Base-by-base conservation (phyloP, 116 monocot genomes). In the Cymodocea nodosa region DNA sequence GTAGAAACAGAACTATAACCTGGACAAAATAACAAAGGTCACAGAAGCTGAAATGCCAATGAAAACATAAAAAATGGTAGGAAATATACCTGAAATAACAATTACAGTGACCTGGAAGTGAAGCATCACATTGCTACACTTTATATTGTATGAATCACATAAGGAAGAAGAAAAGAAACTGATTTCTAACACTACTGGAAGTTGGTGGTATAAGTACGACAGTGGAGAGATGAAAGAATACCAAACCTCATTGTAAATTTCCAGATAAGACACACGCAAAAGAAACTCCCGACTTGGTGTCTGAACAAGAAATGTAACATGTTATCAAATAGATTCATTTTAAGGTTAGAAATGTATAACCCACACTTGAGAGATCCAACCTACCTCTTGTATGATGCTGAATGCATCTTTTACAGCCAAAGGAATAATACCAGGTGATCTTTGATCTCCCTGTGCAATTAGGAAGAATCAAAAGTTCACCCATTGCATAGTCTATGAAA, bases 341-440 rank as follows among this genome's bases (percentile, higher is more conserved):
- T 23, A 18, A 60, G 49, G 56, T 15, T 10, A 63, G 19, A 63
- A 35, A 70, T 23, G 14, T 60, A 12, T 10, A 44, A 44, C 12
- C 8, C 8, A 44, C 39, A 64, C 34, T 51, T 18, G 16, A 52
- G 39, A 66, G 16, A 35, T 9, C 35, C 40, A 37, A 55, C 48
- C 56, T 71, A 94, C 94, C 85, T 95, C 94, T 73, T 95, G 90
- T 73, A 95, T 95, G 60, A 90, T 90, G 68, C 87, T 83, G 66
- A 95, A 95, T 63, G 85, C 87, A 79, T 95, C 95, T 68, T 95
- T 95, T 37, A 95, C 87, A 66, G 95, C 95, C 78, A 95, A 78
- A 40, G 95, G 95, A 74, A 95, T 95, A 57, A 95, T 80, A 52
- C 95, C 95, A 59, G 90, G 95, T 39, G 95, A 95, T 56, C 85